Conservation (phyloP, 2,329 filamentous ascomycete genomes). For the Phialocephala sp. region DNA sequence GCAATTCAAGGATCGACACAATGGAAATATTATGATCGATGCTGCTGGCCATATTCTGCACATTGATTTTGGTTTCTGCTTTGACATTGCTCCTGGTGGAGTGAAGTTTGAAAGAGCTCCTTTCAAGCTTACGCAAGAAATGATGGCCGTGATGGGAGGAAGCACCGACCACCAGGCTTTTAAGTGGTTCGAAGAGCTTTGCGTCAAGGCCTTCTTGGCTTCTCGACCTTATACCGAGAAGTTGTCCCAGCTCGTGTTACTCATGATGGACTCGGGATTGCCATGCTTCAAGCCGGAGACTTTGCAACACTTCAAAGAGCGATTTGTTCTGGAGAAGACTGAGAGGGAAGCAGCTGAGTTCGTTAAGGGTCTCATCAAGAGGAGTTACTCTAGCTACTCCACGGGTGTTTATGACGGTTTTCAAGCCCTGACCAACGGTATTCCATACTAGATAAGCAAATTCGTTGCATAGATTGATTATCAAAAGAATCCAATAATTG, state of each 20-base stretch:
- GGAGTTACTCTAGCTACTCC: constrained; percentile 87
- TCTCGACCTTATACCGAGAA: constrained; percentile 86
- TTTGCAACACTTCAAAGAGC: constrained; percentile 87
- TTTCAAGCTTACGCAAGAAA: constrained; percentile 97
- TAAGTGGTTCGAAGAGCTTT: constrained; percentile 95
- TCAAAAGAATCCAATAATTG: neutral
- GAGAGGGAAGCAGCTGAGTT: constrained; percentile 95
- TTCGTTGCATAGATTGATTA: too few species aligned
- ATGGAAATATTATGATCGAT: constrained; percentile 99
- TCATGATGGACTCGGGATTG: constrained; percentile 96
- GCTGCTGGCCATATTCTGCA: constrained; percentile 96
- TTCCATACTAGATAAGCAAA: constrained; percentile 67
- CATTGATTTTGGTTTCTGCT: constrained; percentile 99
- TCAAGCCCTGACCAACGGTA: constrained; percentile 95
- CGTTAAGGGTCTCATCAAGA: constrained; percentile 87
- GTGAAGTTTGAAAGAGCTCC: constrained; percentile 97
- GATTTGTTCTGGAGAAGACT: constrained; percentile 90
- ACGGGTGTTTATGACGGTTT: constrained; percentile 98
- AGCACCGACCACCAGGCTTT: constrained; percentile 84
- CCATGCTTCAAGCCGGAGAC: constrained; percentile 98
- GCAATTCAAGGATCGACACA: constrained; percentile 99
- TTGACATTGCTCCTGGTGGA: constrained; percentile 96
- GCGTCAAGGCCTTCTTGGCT: constrained; percentile 93
- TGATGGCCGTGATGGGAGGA: constrained; percentile 99
- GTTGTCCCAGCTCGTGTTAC: constrained; percentile 83